Evolutionary conservation across 2,329 filamentous ascomycete genomes (phyloP).

Genomic region (Pseudocercospora vitis): DNA sequence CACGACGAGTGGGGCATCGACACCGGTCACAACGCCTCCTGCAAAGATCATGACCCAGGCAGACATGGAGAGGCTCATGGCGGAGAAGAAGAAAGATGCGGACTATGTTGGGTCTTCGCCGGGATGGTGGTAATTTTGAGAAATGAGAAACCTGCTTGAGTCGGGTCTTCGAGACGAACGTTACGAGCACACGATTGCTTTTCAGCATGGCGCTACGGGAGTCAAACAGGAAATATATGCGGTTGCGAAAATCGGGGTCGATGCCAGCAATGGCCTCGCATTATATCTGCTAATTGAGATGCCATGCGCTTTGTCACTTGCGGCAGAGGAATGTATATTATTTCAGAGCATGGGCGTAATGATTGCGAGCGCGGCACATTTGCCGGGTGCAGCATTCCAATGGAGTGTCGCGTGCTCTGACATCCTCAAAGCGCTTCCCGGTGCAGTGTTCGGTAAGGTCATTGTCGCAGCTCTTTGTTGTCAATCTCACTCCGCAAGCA

Average conservation of each 20-base stretch:
- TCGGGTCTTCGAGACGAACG: background rate
- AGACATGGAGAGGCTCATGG: constrained; percentile 32
- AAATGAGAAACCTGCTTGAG: background rate
- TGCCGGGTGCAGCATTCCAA: constrained; percentile 2
- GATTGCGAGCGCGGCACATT: background rate
- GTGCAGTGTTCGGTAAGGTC: background rate
- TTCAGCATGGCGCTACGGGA: constrained; percentile 16
- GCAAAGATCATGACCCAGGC: constrained; percentile 27
- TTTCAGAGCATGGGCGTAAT: too few species aligned
- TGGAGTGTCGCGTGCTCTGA: constrained; percentile 12
- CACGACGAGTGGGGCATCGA: constrained; percentile 17
- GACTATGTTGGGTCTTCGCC: constrained; percentile 30
- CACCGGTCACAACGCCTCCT: constrained; percentile 23
- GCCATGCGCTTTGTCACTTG: too few species aligned
- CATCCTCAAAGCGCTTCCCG: background rate
- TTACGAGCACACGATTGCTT: constrained; percentile 10
- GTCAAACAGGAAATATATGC: constrained; percentile 1
- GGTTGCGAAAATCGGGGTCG: background rate
- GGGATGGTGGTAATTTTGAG: constrained; percentile 21
- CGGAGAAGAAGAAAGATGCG: constrained; percentile 34
- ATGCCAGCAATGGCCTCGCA: constrained; percentile 4
- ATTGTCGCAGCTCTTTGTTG: background rate
- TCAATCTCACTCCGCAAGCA: background rate
- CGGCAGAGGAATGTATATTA: too few species aligned
- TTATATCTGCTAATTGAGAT: too few species aligned